These are phyloP conservation scores for Sarcocystis neurona DNA, from an alignment of 169 alveolate genomes.

Conservation along the genomic window DNA sequence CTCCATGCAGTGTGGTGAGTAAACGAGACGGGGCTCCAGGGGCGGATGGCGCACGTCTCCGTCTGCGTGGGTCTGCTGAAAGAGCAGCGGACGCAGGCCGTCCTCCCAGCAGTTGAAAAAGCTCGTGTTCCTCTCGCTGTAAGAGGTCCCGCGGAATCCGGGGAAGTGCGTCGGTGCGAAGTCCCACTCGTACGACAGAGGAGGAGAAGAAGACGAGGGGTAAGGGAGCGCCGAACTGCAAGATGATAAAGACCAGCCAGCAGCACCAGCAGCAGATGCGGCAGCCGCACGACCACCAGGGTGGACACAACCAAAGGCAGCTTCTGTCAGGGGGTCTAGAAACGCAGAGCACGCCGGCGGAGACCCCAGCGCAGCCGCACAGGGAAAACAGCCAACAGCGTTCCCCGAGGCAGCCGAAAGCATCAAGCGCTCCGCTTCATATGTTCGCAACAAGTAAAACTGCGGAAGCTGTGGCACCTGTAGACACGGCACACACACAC, in stretches of 20 bases:
- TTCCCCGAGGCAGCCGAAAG: not conserved
- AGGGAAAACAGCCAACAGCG: no score
- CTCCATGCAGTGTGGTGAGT: constrained; percentile 8
- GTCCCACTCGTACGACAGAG: not conserved
- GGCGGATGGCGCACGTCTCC: not conserved
- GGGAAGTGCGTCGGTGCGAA: not conserved
- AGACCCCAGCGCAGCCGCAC: no score
- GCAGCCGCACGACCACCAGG: not conserved
- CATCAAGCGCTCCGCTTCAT: not conserved
- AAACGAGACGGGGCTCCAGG: constrained; percentile 21
- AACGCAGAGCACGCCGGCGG: not conserved
- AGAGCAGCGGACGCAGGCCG: not conserved
- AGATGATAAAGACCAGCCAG: not conserved
- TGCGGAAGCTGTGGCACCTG: not conserved
- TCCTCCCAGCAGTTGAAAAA: not conserved
- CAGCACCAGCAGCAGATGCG: not conserved
- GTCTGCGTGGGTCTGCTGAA: no score
- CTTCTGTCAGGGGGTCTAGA: not conserved
- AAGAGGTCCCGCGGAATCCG: not conserved
- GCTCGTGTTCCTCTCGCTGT: no score
- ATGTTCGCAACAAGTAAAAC: not conserved
- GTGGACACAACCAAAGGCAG: not conserved
- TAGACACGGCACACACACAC: not conserved
- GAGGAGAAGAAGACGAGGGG: not conserved
- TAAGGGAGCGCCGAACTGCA: not conserved